Evolutionary conservation across 768 basidiomycete species (phyloP), one percentile per base, ranked within the genome.

Genomic region (Coprinopsis sp.): DNA sequence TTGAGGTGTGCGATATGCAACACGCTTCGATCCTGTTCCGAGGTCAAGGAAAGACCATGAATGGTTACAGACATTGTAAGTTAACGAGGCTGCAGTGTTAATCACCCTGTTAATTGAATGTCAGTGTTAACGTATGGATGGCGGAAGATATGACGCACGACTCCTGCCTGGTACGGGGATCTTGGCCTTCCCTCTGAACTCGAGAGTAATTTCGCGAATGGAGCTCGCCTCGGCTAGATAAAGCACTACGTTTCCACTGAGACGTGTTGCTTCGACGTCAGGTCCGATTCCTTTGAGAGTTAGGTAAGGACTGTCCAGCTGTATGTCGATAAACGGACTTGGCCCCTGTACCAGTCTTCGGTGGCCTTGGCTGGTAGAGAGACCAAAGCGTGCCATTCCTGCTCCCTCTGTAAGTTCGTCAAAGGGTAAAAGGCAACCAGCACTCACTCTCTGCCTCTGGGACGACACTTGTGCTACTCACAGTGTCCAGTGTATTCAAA

Each of bases 1-100:
- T 97, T 96, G 61, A 97, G 82, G 0, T n/a, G 93, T 97, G 57
- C 90, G 91, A 10, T 77, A 71, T 55, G 82, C 81, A 12, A 74
- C 71, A 58, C 86, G 83, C 33, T 73, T 75, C 56, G 84, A 81
- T 47, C 88, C 87, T 24, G 40, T 16, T 16, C 27, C 25, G 19
- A 42, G 40, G 56, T 91, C 85, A 39, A 95, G 82, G 70, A 96
- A 94, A 13, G 88, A 87, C 92, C 91, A 94, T 51, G 92, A 88
- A 58, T 94, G 90, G 48, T 77, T 78, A 64, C 85, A 87, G 33
- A 93, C 65, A 33, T 78, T 69, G 58, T 82, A 85, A 14, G 75
- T 78, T 49, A 78, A 62, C 8, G 69, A 66, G 0, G 76, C 68
- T 33, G 64, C 63, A 58, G 67, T 77, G 50, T 76, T 61, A 22